Conservation (phyloP, 2,329 filamentous ascomycete genomes). For the Colletotrichum sp. region DNA sequence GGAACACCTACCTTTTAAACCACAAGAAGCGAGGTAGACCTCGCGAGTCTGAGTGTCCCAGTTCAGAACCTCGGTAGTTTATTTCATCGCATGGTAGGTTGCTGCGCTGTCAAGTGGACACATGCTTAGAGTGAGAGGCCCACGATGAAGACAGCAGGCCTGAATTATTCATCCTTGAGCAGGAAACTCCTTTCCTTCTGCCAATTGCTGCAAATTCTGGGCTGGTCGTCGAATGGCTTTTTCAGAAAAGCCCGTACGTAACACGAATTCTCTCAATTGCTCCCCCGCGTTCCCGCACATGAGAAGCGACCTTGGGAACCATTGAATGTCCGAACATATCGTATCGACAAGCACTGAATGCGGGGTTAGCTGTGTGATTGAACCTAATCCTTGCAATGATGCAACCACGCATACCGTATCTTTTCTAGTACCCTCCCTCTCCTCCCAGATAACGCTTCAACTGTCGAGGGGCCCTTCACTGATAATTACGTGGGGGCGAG, state of each 20-base stretch:
- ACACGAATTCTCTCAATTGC: not conserved
- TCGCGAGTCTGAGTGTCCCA: not conserved
- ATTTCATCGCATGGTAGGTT: not conserved
- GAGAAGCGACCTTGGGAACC: not conserved
- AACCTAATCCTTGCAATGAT: not conserved
- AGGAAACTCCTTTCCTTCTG: not conserved
- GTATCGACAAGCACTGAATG: not conserved
- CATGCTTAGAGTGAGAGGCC: not conserved
- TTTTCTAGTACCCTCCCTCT: not conserved
- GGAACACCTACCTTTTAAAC: not conserved
- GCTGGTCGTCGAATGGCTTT: not conserved
- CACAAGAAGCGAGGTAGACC: not conserved
- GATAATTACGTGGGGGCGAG: not conserved
- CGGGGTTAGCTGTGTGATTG: not conserved
- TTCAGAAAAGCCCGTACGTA: not conserved
- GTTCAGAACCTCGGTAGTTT: not conserved
- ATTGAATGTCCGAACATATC: not conserved
- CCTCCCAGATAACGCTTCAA: not conserved
- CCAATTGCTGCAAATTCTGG: not conserved
- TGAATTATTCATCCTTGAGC: not conserved
- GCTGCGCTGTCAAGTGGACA: not conserved
- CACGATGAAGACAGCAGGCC: not conserved
- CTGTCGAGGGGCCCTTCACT: not conserved
- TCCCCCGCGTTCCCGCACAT: not conserved
- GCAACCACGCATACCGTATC: not conserved